phyloP scores from a whole-genome alignment of 73 alveolate genomes.

The Tetrahymena elliotti region DNA sequence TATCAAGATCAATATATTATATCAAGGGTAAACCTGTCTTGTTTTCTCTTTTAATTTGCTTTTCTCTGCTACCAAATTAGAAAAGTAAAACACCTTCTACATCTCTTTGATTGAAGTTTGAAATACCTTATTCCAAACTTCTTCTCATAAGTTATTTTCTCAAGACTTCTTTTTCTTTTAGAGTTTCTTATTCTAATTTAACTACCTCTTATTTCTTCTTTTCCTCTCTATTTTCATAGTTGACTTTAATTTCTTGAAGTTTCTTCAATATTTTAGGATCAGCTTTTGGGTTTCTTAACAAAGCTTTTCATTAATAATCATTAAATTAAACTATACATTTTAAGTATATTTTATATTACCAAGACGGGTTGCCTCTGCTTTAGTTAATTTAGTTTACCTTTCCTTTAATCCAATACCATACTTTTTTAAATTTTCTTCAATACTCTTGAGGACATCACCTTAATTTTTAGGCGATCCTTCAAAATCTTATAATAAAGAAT shows the following conservation, averaged over 20 bases:
- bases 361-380: slow-evolving; percentile 15
- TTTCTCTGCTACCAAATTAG: slow-evolving; percentile 39
- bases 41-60: slow-evolving; percentile 17
- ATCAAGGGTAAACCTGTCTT: slow-evolving; percentile 24
- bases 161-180: slow-evolving; percentile 12
- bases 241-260: slow-evolving; percentile 25
- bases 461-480: not conserved
- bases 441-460: not conserved
- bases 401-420: slow-evolving; percentile 2
- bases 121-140: slow-evolving; percentile 38
- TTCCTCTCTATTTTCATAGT: slow-evolving; percentile 32
- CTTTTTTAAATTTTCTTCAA: not conserved
- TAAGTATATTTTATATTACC: not conserved
- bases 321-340: slow-evolving; percentile 1
- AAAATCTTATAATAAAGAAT: not conserved
- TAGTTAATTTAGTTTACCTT: slow-evolving; percentile 3
- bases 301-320: slow-evolving; percentile 39
- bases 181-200: slow-evolving; percentile 22
- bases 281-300: slow-evolving; percentile 49
- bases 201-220: slow-evolving; percentile 36
- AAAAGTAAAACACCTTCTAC: slow-evolving; percentile 36
- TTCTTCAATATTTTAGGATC: slow-evolving; percentile 42
- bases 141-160: slow-evolving; percentile 58
- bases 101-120: slow-evolving; percentile 19
- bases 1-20: slow-evolving; percentile 45